Evolutionary conservation across 805 yeast species (phyloP).

Genomic region (Candida alai): DNA sequence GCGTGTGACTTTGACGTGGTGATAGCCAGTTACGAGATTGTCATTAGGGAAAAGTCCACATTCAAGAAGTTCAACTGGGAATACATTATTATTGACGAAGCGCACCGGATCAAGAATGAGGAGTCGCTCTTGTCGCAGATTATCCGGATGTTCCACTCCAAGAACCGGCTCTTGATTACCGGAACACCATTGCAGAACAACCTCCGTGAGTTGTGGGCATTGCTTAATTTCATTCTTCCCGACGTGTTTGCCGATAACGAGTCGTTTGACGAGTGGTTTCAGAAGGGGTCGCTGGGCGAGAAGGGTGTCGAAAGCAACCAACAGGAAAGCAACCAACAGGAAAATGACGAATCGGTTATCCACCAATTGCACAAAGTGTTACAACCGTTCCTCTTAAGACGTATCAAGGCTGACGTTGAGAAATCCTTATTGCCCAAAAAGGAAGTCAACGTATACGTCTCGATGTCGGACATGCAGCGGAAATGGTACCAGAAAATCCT

Average conservation of each 20-base stretch:
- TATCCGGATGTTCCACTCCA: slow-evolving; percentile 66
- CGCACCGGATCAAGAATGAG: slow-evolving; percentile 79
- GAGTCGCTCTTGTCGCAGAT: slow-evolving; percentile 70
- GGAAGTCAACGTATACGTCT: slow-evolving; percentile 68
- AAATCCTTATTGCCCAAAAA: slow-evolving; percentile 71
- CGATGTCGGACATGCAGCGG: slow-evolving; percentile 76
- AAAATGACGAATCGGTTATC: slow-evolving; percentile 45
- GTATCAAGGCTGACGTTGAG: slow-evolving; percentile 80
- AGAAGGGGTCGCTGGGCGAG: too few species aligned
- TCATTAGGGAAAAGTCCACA: slow-evolving; percentile 67
- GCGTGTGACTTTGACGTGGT: slow-evolving; percentile 69
- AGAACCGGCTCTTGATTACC: slow-evolving; percentile 66
- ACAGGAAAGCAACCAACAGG: slow-evolving; percentile 20
- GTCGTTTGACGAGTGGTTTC: slow-evolving; percentile 75
- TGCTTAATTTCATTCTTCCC: slow-evolving; percentile 70
- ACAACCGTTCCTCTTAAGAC: slow-evolving; percentile 69
- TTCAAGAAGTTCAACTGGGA: slow-evolving; percentile 70
- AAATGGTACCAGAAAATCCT: slow-evolving; percentile 73
- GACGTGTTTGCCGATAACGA: slow-evolving; percentile 73
- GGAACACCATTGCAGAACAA: slow-evolving; percentile 84
- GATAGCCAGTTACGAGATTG: slow-evolving; percentile 71
- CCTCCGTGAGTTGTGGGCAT: slow-evolving; percentile 77
- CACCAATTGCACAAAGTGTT: slow-evolving; percentile 72
- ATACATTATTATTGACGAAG: slow-evolving; percentile 77
- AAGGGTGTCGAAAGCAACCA: slow-evolving; percentile 31